phyloP scores from a whole-genome alignment of 176 grass and related monocot species.

The Oryza nivara region DNA sequence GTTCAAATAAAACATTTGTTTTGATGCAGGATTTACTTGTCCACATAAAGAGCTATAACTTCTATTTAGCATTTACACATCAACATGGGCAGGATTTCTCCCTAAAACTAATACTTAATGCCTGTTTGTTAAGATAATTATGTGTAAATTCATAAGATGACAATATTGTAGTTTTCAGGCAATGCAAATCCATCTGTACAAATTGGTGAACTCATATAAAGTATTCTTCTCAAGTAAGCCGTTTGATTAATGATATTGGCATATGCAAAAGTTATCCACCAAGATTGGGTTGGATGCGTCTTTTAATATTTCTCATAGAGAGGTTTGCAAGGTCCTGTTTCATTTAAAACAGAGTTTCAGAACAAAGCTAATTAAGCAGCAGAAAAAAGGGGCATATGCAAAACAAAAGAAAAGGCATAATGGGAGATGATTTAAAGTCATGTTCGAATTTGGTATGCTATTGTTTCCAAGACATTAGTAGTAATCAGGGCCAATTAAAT shows the following conservation, averaged over 20 bases:
- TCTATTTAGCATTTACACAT: neutral
- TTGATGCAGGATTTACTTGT: neutral
- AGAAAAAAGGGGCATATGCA: neutral
- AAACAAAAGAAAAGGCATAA: neutral
- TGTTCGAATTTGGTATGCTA: neutral
- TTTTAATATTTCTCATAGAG: neutral
- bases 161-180: neutral
- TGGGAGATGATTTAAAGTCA: neutral
- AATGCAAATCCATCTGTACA: neutral
- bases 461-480: neutral
- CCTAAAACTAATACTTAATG: neutral
- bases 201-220: neutral
- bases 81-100: neutral
- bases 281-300: neutral
- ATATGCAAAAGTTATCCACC: neutral
- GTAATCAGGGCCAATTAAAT: neutral
- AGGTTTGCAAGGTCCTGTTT: neutral
- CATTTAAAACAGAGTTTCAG: neutral
- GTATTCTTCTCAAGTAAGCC: neutral
- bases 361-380: conserved; percentile 4
- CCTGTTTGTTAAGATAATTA: neutral
- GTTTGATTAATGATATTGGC: neutral
- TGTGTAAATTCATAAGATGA: neutral
- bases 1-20: neutral
- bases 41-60: neutral